A percentile compares a stretch with the other conserved stretches of the same genome.
phyloP scores from a whole-genome alignment of 2,329 filamentous ascomycete genomes.

The Fusarium sp. region DNA sequence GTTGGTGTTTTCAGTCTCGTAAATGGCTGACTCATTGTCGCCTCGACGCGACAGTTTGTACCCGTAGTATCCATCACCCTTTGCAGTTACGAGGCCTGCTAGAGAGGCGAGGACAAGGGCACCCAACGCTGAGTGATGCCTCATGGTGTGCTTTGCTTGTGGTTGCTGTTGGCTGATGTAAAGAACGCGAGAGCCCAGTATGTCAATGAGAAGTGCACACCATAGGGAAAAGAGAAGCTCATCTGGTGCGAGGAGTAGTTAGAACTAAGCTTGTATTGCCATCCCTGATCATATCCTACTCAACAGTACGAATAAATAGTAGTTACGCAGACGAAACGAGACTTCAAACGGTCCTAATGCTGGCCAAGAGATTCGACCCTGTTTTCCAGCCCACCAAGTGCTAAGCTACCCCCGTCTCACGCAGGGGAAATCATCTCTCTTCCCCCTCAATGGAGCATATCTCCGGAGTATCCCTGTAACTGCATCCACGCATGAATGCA shows the following conservation, averaged over 20 bases:
- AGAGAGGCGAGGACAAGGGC: constrained; percentile 12
- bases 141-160: constrained; percentile 2
- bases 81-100: constrained; percentile 6
- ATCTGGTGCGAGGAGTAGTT: not conserved
- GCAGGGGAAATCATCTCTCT: constrained; percentile 12
- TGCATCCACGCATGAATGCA: constrained; percentile 19
- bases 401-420: constrained; percentile 16
- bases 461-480: constrained; percentile 6
- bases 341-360: constrained; percentile 17
- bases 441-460: constrained; percentile 8
- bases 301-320: not conserved
- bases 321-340: not conserved
- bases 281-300: too few relatives aligned
- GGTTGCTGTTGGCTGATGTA: not conserved
- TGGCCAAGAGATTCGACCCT: constrained; percentile 4
- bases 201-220: not conserved
- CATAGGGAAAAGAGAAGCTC: constrained; percentile 18
- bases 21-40: constrained; percentile 24
- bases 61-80: constrained; percentile 26
- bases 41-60: constrained; percentile 25
- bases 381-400: constrained; percentile 9
- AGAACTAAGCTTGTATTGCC: not conserved
- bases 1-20: constrained; percentile 29
- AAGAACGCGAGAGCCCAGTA: not conserved
- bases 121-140: constrained; percentile 12